Evolutionary conservation across 129 eudicot genomes (phyloP).

Genomic region (Saposhnikovia divaricata): DNA sequence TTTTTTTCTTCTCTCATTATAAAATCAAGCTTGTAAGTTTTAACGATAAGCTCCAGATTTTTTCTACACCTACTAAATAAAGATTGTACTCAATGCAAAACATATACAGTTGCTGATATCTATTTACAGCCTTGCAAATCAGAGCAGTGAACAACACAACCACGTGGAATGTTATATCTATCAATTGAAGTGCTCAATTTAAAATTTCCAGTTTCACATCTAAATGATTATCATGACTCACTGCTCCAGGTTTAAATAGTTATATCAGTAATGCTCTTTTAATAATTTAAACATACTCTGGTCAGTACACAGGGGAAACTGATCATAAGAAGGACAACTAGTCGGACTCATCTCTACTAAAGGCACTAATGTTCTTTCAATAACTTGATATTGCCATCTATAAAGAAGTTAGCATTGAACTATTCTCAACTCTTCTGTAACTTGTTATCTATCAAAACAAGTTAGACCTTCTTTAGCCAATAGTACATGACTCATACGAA

Average conservation of each 20-base stretch:
- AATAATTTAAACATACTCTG: neutral
- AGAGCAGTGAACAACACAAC: neutral
- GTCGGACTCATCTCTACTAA: neutral
- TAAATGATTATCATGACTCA: neutral
- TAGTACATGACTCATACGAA: neutral
- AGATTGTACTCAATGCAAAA: neutral
- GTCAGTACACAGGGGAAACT: neutral
- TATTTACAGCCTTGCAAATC: neutral
- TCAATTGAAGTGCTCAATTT: neutral
- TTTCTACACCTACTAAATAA: neutral
- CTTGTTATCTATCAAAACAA: neutral
- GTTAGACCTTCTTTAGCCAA: neutral
- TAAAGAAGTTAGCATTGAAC: neutral
- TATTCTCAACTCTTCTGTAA: neutral
- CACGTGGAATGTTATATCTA: neutral
- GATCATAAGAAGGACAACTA: neutral
- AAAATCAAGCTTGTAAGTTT: neutral
- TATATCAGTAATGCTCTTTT: neutral
- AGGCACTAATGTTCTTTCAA: neutral
- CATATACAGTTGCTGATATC: neutral
- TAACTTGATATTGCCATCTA: neutral
- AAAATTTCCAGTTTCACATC: neutral
- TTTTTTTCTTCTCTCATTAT: neutral
- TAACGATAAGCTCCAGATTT: neutral
- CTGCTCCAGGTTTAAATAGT: neutral